Percentiles rank a stretch among this genome's conserved stretches.
Conservation (phyloP, 106 monocot species). For the Dioscorea dumetorum region DNA sequence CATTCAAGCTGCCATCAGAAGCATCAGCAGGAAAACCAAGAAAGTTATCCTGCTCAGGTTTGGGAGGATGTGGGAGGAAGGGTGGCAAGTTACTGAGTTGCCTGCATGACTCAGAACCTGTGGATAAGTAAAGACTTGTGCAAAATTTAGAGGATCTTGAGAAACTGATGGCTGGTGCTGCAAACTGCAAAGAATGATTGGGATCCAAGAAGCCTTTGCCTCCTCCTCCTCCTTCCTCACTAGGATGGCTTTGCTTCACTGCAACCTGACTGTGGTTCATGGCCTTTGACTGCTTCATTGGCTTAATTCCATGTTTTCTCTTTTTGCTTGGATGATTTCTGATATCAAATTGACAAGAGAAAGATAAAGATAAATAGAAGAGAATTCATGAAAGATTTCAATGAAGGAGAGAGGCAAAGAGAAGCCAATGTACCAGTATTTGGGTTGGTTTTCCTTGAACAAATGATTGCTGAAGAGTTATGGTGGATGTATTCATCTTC, state of each 20-base stretch:
- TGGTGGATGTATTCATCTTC: too few relatives aligned
- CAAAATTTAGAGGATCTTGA: slow-evolving; percentile 73
- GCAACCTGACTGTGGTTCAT: slow-evolving; percentile 24
- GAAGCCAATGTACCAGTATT: too few relatives aligned
- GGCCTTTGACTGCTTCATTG: background rate
- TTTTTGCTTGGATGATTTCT: background rate
- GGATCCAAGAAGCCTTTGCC: too few relatives aligned
- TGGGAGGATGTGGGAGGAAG: slow-evolving; percentile 65
- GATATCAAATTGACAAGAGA: too few relatives aligned
- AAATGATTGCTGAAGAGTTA: too few relatives aligned
- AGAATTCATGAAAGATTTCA: too few relatives aligned
- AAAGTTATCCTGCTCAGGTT: slow-evolving; percentile 50
- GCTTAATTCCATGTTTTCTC: too few relatives aligned
- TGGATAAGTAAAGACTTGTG: slow-evolving; percentile 51
- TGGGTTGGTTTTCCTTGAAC: too few relatives aligned
- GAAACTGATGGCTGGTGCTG: slow-evolving; percentile 4
- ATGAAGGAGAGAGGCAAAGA: too few relatives aligned
- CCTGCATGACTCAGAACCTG: slow-evolving; percentile 26
- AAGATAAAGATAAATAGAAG: too few relatives aligned
- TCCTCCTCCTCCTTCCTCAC: slow-evolving; percentile 11
- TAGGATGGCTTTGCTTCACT: slow-evolving; percentile 25
- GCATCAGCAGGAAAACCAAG: slow-evolving; percentile 56
- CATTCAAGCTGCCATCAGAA: slow-evolving; percentile 50
- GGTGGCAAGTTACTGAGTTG: slow-evolving; percentile 35
- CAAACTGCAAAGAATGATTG: too few relatives aligned